These are phyloP conservation scores for Globisporangium nagaii DNA, from an alignment of 352 stramenopile genomes.

Conservation along the genomic window DNA sequence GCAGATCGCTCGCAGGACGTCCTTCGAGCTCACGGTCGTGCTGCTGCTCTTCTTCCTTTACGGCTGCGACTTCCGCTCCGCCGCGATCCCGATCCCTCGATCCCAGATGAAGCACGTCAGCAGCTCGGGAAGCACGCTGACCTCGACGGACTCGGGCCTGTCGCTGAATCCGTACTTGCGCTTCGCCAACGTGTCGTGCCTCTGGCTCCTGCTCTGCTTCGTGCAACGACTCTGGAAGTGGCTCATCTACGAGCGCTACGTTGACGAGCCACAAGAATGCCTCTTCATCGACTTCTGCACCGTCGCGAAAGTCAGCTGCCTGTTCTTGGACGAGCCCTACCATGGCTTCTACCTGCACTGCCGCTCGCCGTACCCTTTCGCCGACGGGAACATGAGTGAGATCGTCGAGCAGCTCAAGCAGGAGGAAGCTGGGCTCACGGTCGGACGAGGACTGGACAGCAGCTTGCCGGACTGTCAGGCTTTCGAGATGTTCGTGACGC, in stretches of 20 bases:
- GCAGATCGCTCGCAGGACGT: slow-evolving; percentile 76
- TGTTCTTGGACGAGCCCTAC: slow-evolving; percentile 90
- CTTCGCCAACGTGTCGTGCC: slow-evolving; percentile 87
- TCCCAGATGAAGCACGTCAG: slow-evolving; percentile 47
- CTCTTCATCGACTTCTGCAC: slow-evolving; percentile 94
- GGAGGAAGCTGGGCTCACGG: slow-evolving; percentile 83
- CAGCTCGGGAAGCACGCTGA: slow-evolving; percentile 41
- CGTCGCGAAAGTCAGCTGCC: slow-evolving; percentile 89
- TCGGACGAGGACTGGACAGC: slow-evolving; percentile 80
- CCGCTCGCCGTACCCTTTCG: slow-evolving; percentile 88
- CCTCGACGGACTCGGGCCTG: slow-evolving; percentile 20
- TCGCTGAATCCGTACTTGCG: slow-evolving; percentile 83
- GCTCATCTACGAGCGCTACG: slow-evolving; percentile 79
- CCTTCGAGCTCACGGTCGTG: slow-evolving; percentile 78
- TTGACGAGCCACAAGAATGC: slow-evolving; percentile 59
- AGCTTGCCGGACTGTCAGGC: slow-evolving; percentile 80
- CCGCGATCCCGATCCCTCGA: slow-evolving; percentile 47
- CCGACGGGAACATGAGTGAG: slow-evolving; percentile 91
- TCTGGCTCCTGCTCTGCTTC: slow-evolving; percentile 72
- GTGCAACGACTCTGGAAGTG: slow-evolving; percentile 87
- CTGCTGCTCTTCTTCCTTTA: slow-evolving; percentile 87
- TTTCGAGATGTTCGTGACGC: slow-evolving; percentile 91
- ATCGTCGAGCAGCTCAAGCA: slow-evolving; percentile 89
- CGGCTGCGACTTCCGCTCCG: slow-evolving; percentile 44
- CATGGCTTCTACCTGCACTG: slow-evolving; percentile 96